Evolutionary conservation across 495 filamentous ascomycete species (phyloP).

Genomic region (Jackrogersella minutella): DNA sequence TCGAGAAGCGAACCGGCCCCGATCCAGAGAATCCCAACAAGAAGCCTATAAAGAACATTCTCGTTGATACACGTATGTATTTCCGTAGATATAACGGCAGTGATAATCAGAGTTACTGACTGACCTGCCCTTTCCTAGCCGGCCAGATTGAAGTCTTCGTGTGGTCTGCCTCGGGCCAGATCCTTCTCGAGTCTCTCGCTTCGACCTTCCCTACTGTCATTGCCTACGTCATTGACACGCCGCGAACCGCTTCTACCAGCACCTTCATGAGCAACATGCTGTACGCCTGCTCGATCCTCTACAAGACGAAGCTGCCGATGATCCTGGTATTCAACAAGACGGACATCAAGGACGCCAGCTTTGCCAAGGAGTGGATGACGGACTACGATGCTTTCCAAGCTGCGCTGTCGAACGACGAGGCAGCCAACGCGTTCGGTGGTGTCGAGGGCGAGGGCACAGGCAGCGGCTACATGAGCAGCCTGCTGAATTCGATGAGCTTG

Average conservation of each 20-base stretch:
- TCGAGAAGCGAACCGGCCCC: constrained; percentile 85
- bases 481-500: constrained; percentile 96
- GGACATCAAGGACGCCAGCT: constrained; percentile 87
- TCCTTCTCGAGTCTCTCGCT: constrained; percentile 91
- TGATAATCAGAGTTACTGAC: not conserved
- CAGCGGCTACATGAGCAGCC: constrained; percentile 95
- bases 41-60: constrained; percentile 79
- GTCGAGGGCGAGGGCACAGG: constrained; percentile 72
- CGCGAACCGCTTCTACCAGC: constrained; percentile 86
- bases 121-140: constrained; percentile 42
- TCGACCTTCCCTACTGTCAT: constrained; percentile 95
- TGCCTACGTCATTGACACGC: constrained; percentile 97
- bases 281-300: constrained; percentile 96
- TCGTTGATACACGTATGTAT: constrained; percentile 81
- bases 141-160: constrained; percentile 99
- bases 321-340: constrained; percentile 99
- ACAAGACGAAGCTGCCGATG: constrained; percentile 98
- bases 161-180: constrained; percentile 92
- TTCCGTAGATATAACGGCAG: not conserved
- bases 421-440: constrained; percentile 76
- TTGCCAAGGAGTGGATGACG: constrained; percentile 99
- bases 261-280: constrained; percentile 99
- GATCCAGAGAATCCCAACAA: constrained; percentile 66
- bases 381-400: constrained; percentile 96
- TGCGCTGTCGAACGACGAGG: constrained; percentile 81